These are phyloP conservation scores for Dryas octopetala DNA, from an alignment of 306 rosid genomes.

Conservation along the genomic window DNA sequence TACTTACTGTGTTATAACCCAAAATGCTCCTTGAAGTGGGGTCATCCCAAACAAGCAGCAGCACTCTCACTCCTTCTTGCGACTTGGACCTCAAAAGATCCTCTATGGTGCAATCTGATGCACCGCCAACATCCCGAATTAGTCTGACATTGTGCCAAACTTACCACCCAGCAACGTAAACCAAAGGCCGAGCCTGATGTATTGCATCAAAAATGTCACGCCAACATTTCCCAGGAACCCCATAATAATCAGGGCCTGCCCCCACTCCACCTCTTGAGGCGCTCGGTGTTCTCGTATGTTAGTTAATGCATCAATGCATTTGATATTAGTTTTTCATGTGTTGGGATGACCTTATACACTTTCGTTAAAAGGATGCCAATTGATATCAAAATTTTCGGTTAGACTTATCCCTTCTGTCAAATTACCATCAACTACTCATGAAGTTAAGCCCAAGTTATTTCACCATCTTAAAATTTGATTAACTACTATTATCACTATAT, in stretches of 20 bases:
- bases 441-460: no score
- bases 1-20: conserved; percentile 78
- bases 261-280: conserved; percentile 54
- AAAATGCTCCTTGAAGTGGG: conserved; percentile 92
- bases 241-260: conserved; percentile 79
- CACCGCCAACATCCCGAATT: conserved; percentile 56
- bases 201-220: conserved; percentile 74
- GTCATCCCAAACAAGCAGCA: conserved; percentile 98
- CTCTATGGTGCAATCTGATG: conserved; percentile 53
- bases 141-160: conserved; percentile 87
- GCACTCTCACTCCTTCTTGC: conserved; percentile 93
- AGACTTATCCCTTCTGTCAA: no score
- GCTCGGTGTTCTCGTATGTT: no score
- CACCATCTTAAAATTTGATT: no score
- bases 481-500: no score
- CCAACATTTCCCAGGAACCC: conserved; percentile 97
- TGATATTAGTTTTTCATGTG: no score
- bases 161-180: conserved; percentile 96
- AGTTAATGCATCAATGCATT: no score
- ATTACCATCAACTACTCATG: no score
- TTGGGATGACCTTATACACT: no score
- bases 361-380: no score
- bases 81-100: conserved; percentile 84
- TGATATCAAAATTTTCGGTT: no score
- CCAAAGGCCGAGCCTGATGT: conserved; percentile 59